Evolutionary conservation across 106 monocot species (phyloP).

Genomic region (Allium cepa): DNA sequence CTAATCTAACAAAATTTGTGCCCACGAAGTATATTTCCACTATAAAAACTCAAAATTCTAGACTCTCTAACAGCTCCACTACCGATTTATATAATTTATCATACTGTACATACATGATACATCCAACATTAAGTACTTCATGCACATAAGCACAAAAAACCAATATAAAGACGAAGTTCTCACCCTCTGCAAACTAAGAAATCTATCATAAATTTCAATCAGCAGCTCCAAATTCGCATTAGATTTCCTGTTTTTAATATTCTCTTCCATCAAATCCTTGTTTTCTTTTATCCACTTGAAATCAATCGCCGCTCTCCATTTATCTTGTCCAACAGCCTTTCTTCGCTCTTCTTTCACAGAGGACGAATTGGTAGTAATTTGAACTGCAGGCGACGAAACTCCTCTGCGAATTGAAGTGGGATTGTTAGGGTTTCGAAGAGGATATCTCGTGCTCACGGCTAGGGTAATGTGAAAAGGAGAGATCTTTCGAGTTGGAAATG

Average conservation of each 20-base stretch:
- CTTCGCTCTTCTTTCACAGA: slow-evolving; percentile 23
- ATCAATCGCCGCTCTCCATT: slow-evolving; percentile 89
- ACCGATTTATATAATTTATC: no score
- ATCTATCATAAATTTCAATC: slow-evolving; percentile 76
- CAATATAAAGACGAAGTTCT: slow-evolving; percentile 13
- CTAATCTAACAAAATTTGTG: no score
- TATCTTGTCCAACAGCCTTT: slow-evolving; percentile 26
- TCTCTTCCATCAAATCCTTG: slow-evolving; percentile 54
- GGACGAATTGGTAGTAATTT: background rate
- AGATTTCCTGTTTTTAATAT: slow-evolving; percentile 78
- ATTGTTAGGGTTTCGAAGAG: slow-evolving; percentile 27
- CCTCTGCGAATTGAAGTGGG: slow-evolving; percentile 10
- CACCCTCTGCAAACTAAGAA: slow-evolving; percentile 80
- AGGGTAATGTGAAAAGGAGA: slow-evolving; percentile 22
- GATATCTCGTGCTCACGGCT: background rate
- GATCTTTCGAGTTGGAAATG: background rate
- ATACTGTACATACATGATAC: no score
- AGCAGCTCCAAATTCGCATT: slow-evolving; percentile 73
- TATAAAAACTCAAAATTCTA: no score
- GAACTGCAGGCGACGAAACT: slow-evolving; percentile 22
- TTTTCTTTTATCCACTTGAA: slow-evolving; percentile 99
- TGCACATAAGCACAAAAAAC: background rate
- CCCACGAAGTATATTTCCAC: no score
- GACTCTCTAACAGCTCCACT: no score
- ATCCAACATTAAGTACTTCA: no score